Evolutionary conservation across 2,329 filamentous ascomycete species (phyloP), one percentile per base, ranked within the genome.

Genomic region (Aspergillus proliferans): DNA sequence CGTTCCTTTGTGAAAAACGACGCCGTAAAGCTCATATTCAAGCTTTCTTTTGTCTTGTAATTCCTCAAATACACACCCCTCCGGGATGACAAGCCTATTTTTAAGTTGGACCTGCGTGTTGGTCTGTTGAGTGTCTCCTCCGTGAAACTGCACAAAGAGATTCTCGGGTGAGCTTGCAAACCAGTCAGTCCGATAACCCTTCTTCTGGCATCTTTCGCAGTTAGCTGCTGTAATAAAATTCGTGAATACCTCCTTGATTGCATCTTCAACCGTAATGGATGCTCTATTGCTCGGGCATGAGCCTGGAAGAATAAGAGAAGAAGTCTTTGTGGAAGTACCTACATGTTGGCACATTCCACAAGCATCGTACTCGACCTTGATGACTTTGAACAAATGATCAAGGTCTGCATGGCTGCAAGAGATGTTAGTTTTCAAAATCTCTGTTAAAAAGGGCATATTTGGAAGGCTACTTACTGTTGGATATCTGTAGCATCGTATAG

Each of bases 11-110:
- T 63, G 64, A 15, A 61, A 47, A 21, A 62, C 49, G 19, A 67
- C 50, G 1, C 57, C 55, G 24, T 56, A 58, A 8, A 66, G 54
- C 38, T 59, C 53, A 48, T 66, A 68, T 5, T 46, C 34, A n/a
- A 57, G 38, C 38, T 43, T 49, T 12, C 26, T 44, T 30, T 28
- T 42, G 7, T 41, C 10, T 2, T 14, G 34, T 7, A 18, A 36
- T 18, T 18, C 15, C 6, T 18, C 34, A 36, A 36, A 36, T 36
- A n/a, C 3, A 18, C 14, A 9, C 34, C 15, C 34, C 14, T 18
- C 8, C 6, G 34, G 34, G 15, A 36, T 18, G 14, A 9, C 1
- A n/a, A 36, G 34, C 14, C 15, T 36, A 6, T 36, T 15, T 36
- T 18, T 18, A 6, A 36, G 15, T 18, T 36, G 34, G 4, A 36